Percentiles rank a stretch among this genome's conserved stretches.
Conservation (phyloP, 495 filamentous ascomycete genomes). For the Bryoglossum gracile region DNA sequence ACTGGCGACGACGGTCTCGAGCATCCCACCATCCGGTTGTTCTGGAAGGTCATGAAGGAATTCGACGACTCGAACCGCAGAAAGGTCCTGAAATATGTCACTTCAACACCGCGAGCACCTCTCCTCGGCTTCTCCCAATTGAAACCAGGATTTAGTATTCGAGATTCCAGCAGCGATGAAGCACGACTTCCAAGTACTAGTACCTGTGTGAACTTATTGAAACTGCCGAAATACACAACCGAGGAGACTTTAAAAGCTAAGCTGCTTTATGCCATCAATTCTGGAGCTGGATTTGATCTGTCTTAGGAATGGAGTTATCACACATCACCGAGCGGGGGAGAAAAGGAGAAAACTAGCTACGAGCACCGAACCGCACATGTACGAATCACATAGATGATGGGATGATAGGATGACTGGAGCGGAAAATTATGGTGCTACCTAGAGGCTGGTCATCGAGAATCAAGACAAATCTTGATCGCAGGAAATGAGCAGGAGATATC, state of each 20-base stretch:
- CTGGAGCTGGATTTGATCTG: slow-evolving; percentile 92
- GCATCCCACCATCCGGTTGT: slow-evolving; percentile 75
- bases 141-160: slow-evolving; percentile 80
- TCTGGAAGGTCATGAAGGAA: slow-evolving; percentile 83
- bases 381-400: too few relatives aligned
- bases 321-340: too few relatives aligned
- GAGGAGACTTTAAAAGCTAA: slow-evolving; percentile 61
- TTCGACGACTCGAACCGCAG: slow-evolving; percentile 68
- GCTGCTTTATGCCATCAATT: slow-evolving; percentile 82
- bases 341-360: too few relatives aligned
- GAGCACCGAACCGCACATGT: too few relatives aligned
- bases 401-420: too few relatives aligned
- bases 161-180: slow-evolving; percentile 78
- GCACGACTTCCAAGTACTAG: slow-evolving; percentile 83
- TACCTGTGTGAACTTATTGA: slow-evolving; percentile 93
- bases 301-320: slow-evolving; percentile 41
- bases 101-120: slow-evolving; percentile 85
- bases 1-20: slow-evolving; percentile 83
- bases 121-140: slow-evolving; percentile 83
- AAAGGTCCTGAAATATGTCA: slow-evolving; percentile 93
- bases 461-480: too few relatives aligned
- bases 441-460: too few relatives aligned
- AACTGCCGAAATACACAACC: slow-evolving; percentile 75
- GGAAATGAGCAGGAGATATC: too few relatives aligned
- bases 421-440: too few relatives aligned